Evolutionary conservation across 108 stramenopile genomes (phyloP), one percentile per base, ranked within the genome.

Genomic region (Epithemia pelagica): DNA sequence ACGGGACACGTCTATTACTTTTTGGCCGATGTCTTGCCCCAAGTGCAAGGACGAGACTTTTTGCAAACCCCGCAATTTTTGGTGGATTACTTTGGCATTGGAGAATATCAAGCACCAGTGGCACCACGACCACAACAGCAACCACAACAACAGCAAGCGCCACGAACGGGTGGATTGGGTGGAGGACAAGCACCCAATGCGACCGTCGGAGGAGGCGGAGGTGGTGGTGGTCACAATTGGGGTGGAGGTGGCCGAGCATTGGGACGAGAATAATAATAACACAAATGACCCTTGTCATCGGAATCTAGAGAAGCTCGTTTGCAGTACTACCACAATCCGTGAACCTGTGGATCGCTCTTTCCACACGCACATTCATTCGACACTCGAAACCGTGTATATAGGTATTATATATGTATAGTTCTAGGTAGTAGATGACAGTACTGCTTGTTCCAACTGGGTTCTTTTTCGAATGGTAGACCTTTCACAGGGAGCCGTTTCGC

Each of bases 1-100:
- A 46, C 78, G 22, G 95, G 95, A 8, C 95, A 96, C 72, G 52
- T 92, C 26, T 96, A 84, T 67, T 96, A 90, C 78, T 96, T 94
- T 74, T 73, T 89, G 67, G 89, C 84, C 28, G 92, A 94, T 61
- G 95, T 96, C 0, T 75, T 89, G 1, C 95, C 95, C 8, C 65
- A 72, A 18, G 88, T 90, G 10, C 88, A 96, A 59, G 90, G 90
- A 23, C 88, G 82, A 37, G 89, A 92, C 67, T 26, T 91, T 7
- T 53, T 96, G 67, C 74, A 79, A 51, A 96, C 95, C 2, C 95
- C 95, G 20, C 73, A 77, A 57, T 91, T 92, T 75, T 70, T 96
- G 57, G 88, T 93, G 69, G 84, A 89, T 76, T 68, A 72, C 56
- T 78, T 90, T 66, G 90, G 91, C n/a, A 69, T 87, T 26, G 90